Evolutionary conservation across 768 basidiomycete species (phyloP), one percentile per base, ranked within the genome.

Genomic region (Collybia sp.): DNA sequence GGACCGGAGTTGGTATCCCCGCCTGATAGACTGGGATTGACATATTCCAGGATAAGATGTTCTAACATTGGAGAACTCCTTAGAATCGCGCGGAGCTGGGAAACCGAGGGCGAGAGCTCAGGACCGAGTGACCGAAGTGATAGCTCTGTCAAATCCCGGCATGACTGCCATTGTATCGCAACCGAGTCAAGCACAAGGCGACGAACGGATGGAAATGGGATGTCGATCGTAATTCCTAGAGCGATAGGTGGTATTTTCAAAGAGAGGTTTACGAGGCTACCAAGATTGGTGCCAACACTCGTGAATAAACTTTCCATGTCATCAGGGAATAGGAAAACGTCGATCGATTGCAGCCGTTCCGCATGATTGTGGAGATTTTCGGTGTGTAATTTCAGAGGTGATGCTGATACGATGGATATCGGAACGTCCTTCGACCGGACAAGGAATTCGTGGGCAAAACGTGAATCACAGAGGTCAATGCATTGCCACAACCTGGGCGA

Each of bases 401-500:
- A 61, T 3, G 57, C 48, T 17, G 64, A 61, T 2, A 65, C 53
- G 49, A 72, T 55, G 46, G 61, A 66, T 37, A 74, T 57, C 17
- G 70, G 67, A 1, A 63, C 63, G 9, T 50, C 15, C 39, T 58
- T 59, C 6, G 69, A 70, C 17, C 70, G 67, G 38, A 52, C 31
- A 18, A 74, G 61, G 37, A 62, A 70, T 45, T 65, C 59, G 12
- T 50, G 51, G n/a, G 69, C 63, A 25, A 68, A 60, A 25, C 55
- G 55, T 9, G 60, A 20, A 42, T 70, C 57, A 45, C 60, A 56
- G 30, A 74, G 58, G 51, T 72, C 70, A 42, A 74, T 69, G 43
- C 46, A 55, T 12, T 57, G 59, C 72, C 72, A 74, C 20, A 74
- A 64, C 10, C 67, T 55, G 12, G 65, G 53, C 6, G 67, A 67